phyloP scores from a whole-genome alignment of 1,284 basidiomycete genomes.

The Fomes fomentarius region DNA sequence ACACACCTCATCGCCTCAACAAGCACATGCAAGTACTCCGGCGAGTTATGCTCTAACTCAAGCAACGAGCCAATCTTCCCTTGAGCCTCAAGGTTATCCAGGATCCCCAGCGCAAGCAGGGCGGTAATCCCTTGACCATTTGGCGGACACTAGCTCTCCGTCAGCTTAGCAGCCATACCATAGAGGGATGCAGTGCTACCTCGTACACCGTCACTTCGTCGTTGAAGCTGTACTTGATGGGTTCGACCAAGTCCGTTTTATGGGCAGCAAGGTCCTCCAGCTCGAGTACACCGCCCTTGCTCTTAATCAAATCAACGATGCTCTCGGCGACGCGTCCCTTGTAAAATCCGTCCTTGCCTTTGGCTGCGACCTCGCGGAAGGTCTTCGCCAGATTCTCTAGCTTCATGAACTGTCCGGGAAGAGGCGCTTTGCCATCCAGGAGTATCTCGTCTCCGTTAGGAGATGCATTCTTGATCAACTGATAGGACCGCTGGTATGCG shows the following conservation, averaged over 20 bases:
- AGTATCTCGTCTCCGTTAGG: slow-evolving; percentile 87
- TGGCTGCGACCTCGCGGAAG: slow-evolving; percentile 77
- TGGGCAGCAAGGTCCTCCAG: slow-evolving; percentile 87
- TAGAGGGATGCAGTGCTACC: slow-evolving; percentile 45
- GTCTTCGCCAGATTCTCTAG: slow-evolving; percentile 84
- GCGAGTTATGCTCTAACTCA: slow-evolving; percentile 86
- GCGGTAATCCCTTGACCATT: slow-evolving; percentile 96
- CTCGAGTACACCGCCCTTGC: slow-evolving; percentile 89
- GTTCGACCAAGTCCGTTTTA: slow-evolving; percentile 79
- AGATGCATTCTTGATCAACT: slow-evolving; percentile 80
- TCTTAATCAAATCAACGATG: slow-evolving; percentile 84
- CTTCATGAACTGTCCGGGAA: slow-evolving; percentile 77
- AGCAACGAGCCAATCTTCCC: slow-evolving; percentile 72
- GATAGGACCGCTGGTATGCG: slow-evolving; percentile 79
- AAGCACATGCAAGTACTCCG: slow-evolving; percentile 86
- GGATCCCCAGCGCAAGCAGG: slow-evolving; percentile 88
- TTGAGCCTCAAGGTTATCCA: slow-evolving; percentile 83
- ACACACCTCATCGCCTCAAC: slow-evolving; percentile 81
- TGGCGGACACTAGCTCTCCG: slow-evolving; percentile 75
- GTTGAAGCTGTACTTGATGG: slow-evolving; percentile 89
- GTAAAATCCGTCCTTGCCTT: slow-evolving; percentile 93
- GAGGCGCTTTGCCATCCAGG: slow-evolving; percentile 78
- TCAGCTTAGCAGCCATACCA: not conserved
- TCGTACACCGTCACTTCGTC: slow-evolving; percentile 85
- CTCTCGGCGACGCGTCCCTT: slow-evolving; percentile 87